These are phyloP conservation scores for Beauveria sp. DNA, from an alignment of 2,329 filamentous ascomycete species.

Conservation along the genomic window DNA sequence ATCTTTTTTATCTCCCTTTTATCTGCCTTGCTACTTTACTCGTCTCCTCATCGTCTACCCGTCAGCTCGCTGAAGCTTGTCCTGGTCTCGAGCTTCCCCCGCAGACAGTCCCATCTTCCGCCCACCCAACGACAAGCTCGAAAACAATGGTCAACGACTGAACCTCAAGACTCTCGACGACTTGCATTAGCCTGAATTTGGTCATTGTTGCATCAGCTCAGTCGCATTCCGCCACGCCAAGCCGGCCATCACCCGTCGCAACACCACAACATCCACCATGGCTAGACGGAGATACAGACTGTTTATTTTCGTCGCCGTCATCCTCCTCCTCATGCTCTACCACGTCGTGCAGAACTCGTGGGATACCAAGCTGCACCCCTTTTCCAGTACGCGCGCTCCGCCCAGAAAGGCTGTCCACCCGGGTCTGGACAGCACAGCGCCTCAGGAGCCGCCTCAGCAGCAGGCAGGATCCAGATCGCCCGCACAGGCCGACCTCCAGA, in stretches of 20 bases:
- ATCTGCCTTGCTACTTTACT: background rate
- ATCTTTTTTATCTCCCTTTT: no score
- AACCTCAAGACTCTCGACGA: background rate
- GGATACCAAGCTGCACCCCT: constrained; percentile 18
- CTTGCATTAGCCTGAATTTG: background rate
- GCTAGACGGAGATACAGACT: constrained; percentile 55
- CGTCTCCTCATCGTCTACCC: background rate
- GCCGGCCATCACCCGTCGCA: background rate
- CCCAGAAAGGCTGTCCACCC: constrained; percentile 1
- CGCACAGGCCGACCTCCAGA: background rate
- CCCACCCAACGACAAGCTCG: background rate
- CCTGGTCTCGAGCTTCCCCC: background rate
- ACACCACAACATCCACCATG: constrained; percentile 31
- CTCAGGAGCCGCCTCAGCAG: background rate
- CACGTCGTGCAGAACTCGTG: constrained; percentile 38
- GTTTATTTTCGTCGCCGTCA: constrained; percentile 47
- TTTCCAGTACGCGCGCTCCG: background rate
- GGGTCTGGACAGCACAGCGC: background rate
- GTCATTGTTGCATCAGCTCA: background rate
- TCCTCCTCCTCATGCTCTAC: constrained; percentile 48
- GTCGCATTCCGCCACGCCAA: background rate
- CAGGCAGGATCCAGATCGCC: background rate
- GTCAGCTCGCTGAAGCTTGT: background rate
- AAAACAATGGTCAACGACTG: background rate
- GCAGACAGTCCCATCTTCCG: background rate